These are phyloP conservation scores for Xylaria acuta DNA, from an alignment of 495 filamentous ascomycete species.

Conservation along the genomic window DNA sequence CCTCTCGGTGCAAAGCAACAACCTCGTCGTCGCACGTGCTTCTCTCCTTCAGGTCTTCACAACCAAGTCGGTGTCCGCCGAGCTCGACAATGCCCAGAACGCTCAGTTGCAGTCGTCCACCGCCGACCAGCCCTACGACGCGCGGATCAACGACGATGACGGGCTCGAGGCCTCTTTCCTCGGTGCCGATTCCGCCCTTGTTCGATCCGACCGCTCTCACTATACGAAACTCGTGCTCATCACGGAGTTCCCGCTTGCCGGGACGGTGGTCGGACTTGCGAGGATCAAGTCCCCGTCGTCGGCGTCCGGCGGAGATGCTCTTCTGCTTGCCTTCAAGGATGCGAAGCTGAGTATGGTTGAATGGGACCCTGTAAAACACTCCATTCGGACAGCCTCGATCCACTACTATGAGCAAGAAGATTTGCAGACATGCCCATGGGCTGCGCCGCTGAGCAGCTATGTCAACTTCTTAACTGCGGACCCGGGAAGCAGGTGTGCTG, in stretches of 20 bases:
- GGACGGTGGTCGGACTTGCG: conserved; percentile 81
- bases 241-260: conserved; percentile 79
- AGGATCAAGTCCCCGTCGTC: conserved; percentile 72
- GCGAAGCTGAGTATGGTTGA: conserved; percentile 92
- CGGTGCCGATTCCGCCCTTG: conserved; percentile 59
- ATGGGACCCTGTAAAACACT: conserved; percentile 84
- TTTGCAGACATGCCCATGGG: conserved; percentile 75
- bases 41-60: conserved; percentile 90
- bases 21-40: conserved; percentile 86
- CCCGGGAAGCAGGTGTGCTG: conserved; percentile 89
- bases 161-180: conserved; percentile 66
- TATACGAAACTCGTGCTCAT: conserved; percentile 83
- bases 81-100: conserved; percentile 52
- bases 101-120: conserved; percentile 36
- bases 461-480: conserved; percentile 85
- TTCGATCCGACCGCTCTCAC: conserved; percentile 62
- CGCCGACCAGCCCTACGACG: conserved; percentile 45
- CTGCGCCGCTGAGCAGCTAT: conserved; percentile 68
- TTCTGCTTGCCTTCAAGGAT: conserved; percentile 84
- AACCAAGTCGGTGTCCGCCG: conserved; percentile 60
- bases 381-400: conserved; percentile 86
- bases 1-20: conserved; percentile 72
- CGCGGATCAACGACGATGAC: conserved; percentile 62
- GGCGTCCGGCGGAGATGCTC: conserved; percentile 81
- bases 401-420: conserved; percentile 98